A percentile compares a stretch with the other conserved stretches of the same genome.
These are phyloP conservation scores for Agaricus sinodeliciosus DNA, from an alignment of 768 basidiomycete species.

Conservation along the genomic window DNA sequence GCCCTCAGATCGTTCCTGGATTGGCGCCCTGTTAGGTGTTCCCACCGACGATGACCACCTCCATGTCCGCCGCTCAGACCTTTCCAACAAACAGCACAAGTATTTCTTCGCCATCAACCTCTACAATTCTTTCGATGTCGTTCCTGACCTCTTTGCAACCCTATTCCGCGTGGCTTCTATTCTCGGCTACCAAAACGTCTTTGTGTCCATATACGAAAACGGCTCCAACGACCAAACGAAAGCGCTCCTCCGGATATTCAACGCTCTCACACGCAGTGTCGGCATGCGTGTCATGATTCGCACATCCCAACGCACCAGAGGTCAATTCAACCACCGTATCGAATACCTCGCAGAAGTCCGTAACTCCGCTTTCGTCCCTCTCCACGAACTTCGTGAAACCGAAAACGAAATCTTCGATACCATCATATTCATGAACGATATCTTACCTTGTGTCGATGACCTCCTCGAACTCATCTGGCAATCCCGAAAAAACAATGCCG, in stretches of 20 bases:
- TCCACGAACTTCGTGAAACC: slow-evolving; percentile 88
- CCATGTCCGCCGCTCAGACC: slow-evolving; percentile 29
- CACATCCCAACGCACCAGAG: slow-evolving; percentile 86
- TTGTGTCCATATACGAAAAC: slow-evolving; percentile 98
- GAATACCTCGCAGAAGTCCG: slow-evolving; percentile 99
- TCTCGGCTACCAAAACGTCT: slow-evolving; percentile 96
- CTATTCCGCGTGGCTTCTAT: slow-evolving; percentile 91
- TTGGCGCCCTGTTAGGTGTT: slow-evolving; percentile 42
- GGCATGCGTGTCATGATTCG: slow-evolving; percentile 92
- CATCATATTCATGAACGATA: slow-evolving; percentile 99
- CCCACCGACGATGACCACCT: slow-evolving; percentile 30
- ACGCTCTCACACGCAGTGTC: slow-evolving; percentile 82
- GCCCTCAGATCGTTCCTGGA: slow-evolving; percentile 52
- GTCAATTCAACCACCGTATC: slow-evolving; percentile 98
- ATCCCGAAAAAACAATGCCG: slow-evolving; percentile 86
- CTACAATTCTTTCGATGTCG: slow-evolving; percentile 98
- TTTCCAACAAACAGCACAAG: slow-evolving; percentile 68
- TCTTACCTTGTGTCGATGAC: slow-evolving; percentile 96
- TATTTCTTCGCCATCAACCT: slow-evolving; percentile 99
- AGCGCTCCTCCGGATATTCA: slow-evolving; percentile 90
- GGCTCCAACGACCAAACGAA: slow-evolving; percentile 99
- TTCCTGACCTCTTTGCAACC: slow-evolving; percentile 94
- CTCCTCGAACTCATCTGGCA: slow-evolving; percentile 98
- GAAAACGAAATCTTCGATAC: slow-evolving; percentile 94
- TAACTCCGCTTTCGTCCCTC: slow-evolving; percentile 92